Conservation (phyloP, 495 filamentous ascomycete species). For the Rusavskia elegans region DNA sequence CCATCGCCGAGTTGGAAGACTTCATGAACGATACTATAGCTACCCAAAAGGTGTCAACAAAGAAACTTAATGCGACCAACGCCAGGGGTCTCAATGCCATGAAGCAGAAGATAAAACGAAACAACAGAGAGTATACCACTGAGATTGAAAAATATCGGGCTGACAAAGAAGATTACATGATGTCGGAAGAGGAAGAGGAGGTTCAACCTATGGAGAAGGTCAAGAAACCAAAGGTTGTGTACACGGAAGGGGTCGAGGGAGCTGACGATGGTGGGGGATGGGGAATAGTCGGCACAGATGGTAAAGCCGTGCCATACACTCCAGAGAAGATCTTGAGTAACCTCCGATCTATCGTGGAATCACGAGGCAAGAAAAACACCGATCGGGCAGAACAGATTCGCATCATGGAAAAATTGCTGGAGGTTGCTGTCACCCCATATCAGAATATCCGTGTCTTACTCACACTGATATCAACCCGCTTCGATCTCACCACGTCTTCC, state of each 20-base stretch:
- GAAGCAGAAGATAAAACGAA: conserved; percentile 94
- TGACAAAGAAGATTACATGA: conserved; percentile 75
- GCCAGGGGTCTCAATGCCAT: conserved; percentile 88
- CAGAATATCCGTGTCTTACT: conserved; percentile 87
- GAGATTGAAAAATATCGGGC: conserved; percentile 80
- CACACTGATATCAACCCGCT: conserved; percentile 82
- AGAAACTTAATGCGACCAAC: conserved; percentile 98
- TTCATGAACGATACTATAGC: conserved; percentile 83
- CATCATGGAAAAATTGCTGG: conserved; percentile 89
- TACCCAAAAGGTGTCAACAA: conserved; percentile 88
- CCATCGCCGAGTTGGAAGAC: conserved; percentile 87
- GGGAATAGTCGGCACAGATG: conserved; percentile 68
- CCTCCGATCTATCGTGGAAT: conserved; percentile 81
- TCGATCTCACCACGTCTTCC: conserved; percentile 73
- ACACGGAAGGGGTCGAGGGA: conserved; percentile 21
- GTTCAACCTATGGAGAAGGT: conserved; percentile 24
- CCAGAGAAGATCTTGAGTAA: conserved; percentile 98
- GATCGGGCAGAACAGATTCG: conserved; percentile 87
- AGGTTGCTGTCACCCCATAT: conserved; percentile 79
- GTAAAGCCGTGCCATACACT: conserved; percentile 74
- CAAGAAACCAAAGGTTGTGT: conserved; percentile 34
- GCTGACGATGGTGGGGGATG: conserved; percentile 73
- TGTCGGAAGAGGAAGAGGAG: conserved; percentile 61
- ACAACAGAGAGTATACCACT: conserved; percentile 82
- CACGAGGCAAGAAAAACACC: conserved; percentile 96